These are phyloP conservation scores for Simplicillium aogashimaense DNA, from an alignment of 2,329 filamentous ascomycete genomes.

Conservation along the genomic window DNA sequence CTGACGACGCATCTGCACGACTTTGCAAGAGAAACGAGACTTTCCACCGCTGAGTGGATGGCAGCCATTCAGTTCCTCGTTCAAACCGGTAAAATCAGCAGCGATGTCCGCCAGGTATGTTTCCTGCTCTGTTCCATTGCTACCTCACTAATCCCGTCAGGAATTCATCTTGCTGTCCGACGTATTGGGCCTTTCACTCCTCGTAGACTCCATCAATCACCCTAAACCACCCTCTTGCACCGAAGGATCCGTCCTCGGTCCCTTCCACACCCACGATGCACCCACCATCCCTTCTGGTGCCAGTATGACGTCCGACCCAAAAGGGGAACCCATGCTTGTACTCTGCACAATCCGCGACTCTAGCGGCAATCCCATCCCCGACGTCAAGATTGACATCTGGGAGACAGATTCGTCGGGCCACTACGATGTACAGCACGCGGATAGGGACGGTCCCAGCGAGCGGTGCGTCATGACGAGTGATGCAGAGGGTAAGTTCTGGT, in stretches of 20 bases:
- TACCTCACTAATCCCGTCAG: slow-evolving; percentile 17
- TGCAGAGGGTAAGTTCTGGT: slow-evolving; percentile 53
- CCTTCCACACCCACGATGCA: slow-evolving; percentile 71
- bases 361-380: slow-evolving; percentile 45
- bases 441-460: slow-evolving; percentile 31
- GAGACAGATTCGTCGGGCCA: slow-evolving; percentile 65
- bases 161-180: slow-evolving; percentile 73
- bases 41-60: slow-evolving; percentile 68
- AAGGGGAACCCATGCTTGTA: slow-evolving; percentile 57
- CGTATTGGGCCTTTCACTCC: slow-evolving; percentile 61
- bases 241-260: slow-evolving; percentile 69
- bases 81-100: slow-evolving; percentile 56
- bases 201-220: slow-evolving; percentile 69
- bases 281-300: slow-evolving; percentile 39
- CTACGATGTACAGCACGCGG: slow-evolving; percentile 66
- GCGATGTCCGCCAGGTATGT: slow-evolving; percentile 54
- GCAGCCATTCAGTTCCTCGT: slow-evolving; percentile 59
- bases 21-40: slow-evolving; percentile 63
- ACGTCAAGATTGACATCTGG: slow-evolving; percentile 67
- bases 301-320: slow-evolving; percentile 51
- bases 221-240: slow-evolving; percentile 59
- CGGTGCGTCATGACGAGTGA: slow-evolving; percentile 18
- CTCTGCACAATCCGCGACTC: slow-evolving; percentile 57
- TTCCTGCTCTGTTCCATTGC: not conserved
- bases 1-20: slow-evolving; percentile 67